Evolutionary conservation across 106 monocot species (phyloP).

Genomic region (Hemerocallis citrina): DNA sequence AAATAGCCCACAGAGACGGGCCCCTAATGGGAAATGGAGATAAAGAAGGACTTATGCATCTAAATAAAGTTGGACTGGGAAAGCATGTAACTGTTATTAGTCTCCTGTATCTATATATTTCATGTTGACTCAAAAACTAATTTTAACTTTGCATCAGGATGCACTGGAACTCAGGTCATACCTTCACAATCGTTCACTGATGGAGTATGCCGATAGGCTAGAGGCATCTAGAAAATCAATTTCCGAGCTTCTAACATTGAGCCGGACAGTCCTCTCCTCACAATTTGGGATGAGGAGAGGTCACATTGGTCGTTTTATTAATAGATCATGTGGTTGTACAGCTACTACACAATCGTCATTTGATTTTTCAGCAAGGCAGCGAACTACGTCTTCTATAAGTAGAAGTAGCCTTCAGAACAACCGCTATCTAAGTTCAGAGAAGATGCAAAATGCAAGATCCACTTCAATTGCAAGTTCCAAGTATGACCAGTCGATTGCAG

Average conservation of each 20-base stretch:
- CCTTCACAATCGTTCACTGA: constrained; percentile 32
- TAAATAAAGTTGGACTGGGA: no score
- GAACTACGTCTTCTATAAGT: neutral
- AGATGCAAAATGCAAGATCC: neutral
- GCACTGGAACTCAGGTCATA: constrained; percentile 40
- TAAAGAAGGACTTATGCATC: no score
- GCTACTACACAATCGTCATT: constrained; percentile 7
- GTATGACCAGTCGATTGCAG: constrained; percentile 7
- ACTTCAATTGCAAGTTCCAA: constrained; percentile 8
- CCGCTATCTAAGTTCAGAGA: neutral
- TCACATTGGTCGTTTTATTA: constrained; percentile 24
- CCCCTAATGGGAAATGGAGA: no score
- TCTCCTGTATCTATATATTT: no score
- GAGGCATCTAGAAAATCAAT: constrained; percentile 26
- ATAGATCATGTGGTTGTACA: constrained; percentile 8
- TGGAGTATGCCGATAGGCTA: constrained; percentile 39
- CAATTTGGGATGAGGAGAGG: constrained; percentile 35
- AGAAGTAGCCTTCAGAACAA: neutral
- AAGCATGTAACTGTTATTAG: no score
- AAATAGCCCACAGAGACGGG: no score
- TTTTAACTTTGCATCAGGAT: no score
- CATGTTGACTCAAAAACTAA: no score
- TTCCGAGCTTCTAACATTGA: constrained; percentile 20
- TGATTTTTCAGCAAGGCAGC: constrained; percentile 12
- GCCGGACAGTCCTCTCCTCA: constrained; percentile 18